These are phyloP conservation scores for Trichopus zeylanicus DNA, from an alignment of 116 monocot genomes.

Conservation along the genomic window DNA sequence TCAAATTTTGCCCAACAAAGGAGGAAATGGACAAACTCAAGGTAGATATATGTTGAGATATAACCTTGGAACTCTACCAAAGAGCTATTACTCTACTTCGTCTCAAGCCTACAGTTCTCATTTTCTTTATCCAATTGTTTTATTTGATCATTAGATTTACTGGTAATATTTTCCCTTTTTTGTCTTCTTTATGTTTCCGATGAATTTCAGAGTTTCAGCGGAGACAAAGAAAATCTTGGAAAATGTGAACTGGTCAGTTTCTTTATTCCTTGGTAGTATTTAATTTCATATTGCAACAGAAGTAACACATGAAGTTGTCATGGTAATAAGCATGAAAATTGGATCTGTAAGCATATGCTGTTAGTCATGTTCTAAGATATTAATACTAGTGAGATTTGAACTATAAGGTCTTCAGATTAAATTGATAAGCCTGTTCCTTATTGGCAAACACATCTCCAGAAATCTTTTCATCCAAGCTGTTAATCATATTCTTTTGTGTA, in stretches of 20 bases:
- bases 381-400: not conserved
- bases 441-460: not conserved
- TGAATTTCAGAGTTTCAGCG: slow-evolving; percentile 45
- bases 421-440: not conserved
- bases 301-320: not conserved
- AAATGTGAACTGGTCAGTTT: slow-evolving; percentile 86
- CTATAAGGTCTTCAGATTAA: not conserved
- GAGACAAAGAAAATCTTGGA: slow-evolving; percentile 76
- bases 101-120: not conserved
- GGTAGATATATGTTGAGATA: slow-evolving; percentile 20
- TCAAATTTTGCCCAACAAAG: slow-evolving; percentile 84
- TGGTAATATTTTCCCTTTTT: not conserved
- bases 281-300: not conserved
- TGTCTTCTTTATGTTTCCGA: not conserved
- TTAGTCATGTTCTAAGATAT: not conserved
- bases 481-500: not conserved
- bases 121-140: not conserved
- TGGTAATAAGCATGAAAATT: not conserved
- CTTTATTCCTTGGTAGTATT: not conserved
- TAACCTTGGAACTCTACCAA: not conserved
- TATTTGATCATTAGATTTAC: not conserved
- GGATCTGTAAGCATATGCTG: not conserved
- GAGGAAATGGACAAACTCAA: slow-evolving; percentile 87
- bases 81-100: not conserved
- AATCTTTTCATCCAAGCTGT: not conserved